phyloP scores from a whole-genome alignment of 78 protist genomes.

The Planoprotostelium fungivorum region DNA sequence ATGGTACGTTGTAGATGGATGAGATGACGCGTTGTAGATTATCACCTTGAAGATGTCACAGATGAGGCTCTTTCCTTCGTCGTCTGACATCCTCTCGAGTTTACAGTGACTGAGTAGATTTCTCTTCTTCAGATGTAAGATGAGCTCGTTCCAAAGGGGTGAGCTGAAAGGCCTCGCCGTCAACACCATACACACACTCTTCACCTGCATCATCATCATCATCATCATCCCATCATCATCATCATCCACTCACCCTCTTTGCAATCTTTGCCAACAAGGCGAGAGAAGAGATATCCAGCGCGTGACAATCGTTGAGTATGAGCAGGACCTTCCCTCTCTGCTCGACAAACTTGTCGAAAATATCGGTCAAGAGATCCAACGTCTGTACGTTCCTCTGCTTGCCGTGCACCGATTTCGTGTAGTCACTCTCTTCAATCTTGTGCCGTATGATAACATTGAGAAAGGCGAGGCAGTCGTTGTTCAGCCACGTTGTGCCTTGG shows the following conservation, averaged over 20 bases:
- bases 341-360: background rate
- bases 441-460: background rate
- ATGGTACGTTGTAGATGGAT: background rate
- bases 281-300: background rate
- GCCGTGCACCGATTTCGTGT: background rate
- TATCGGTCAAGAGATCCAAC: background rate
- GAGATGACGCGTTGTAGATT: background rate
- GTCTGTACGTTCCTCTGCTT: background rate
- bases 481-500: background rate
- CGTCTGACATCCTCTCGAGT: background rate
- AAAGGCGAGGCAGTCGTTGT: background rate
- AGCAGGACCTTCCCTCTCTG: background rate
- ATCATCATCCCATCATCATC: too few species aligned
- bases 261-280: background rate
- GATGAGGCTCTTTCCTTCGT: background rate
- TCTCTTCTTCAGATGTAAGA: background rate
- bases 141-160: background rate
- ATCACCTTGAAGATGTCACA: background rate
- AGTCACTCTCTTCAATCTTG: background rate
- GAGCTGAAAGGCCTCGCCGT: background rate
- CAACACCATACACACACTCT: background rate
- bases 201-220: too few species aligned
- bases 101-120: background rate
- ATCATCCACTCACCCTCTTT: background rate
- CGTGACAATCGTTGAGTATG: background rate